A percentile compares a stretch with the other conserved stretches of the same genome.
These are phyloP conservation scores for Backusella australiensis DNA, from an alignment of 192 early-diverging fungal genomes.

Conservation along the genomic window DNA sequence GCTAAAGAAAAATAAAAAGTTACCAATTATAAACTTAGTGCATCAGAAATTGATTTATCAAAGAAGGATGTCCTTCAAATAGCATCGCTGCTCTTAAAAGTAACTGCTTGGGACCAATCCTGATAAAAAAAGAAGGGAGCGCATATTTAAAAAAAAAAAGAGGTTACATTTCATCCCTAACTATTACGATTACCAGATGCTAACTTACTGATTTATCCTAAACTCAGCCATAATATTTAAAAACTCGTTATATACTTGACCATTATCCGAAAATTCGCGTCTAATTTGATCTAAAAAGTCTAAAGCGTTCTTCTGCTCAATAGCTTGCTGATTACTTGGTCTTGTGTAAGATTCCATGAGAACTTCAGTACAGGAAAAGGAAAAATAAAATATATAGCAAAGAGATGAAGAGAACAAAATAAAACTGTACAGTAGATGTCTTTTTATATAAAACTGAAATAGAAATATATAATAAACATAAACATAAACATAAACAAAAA, in stretches of 20 bases:
- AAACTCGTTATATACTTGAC: neutral
- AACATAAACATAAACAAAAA: neutral
- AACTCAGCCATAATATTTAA: constrained; percentile 2
- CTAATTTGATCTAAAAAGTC: neutral
- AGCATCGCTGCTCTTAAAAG: neutral
- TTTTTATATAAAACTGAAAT: constrained; percentile 3
- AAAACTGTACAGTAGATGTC: neutral
- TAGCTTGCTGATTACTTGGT: neutral
- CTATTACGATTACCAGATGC: neutral
- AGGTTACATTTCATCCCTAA: neutral
- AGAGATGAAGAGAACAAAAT: neutral
- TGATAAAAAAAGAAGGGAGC: neutral
- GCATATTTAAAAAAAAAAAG: neutral
- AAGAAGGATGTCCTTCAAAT: neutral
- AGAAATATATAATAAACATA: neutral
- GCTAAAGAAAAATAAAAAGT: neutral
- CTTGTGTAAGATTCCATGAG: neutral
- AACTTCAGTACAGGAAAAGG: neutral
- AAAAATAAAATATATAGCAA: neutral
- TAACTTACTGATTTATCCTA: constrained; percentile 4
- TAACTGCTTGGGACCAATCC: neutral
- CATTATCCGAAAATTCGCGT: neutral
- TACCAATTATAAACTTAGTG: neutral
- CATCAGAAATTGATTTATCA: neutral
- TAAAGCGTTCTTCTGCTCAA: neutral